Percentiles rank a stretch among this genome's conserved stretches.
Evolutionary conservation across 495 filamentous ascomycete species (phyloP).

Genomic region (Hapsidospora chrysogenum): DNA sequence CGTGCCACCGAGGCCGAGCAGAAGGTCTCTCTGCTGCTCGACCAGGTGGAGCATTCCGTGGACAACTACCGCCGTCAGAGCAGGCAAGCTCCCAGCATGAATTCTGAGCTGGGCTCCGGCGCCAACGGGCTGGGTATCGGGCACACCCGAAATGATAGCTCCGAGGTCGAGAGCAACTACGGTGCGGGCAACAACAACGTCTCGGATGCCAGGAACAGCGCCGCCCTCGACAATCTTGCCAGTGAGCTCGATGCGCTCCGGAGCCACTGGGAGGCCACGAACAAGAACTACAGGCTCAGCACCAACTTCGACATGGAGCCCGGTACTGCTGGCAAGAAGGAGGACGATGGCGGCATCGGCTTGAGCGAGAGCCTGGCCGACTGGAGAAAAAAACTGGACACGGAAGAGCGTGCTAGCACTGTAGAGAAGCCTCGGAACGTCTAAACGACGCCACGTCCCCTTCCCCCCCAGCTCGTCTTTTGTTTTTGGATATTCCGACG

Average conservation of each 20-base stretch:
- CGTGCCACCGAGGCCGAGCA: conserved; percentile 81
- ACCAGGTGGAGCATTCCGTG: conserved; percentile 85
- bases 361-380: conserved; percentile 56
- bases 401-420: conserved; percentile 27
- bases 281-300: conserved; percentile 80
- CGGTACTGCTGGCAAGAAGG: conserved; percentile 25
- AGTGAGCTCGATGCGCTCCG: conserved; percentile 79
- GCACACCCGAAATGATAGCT: conserved; percentile 43
- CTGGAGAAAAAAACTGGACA: conserved; percentile 59
- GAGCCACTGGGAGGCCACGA: conserved; percentile 87
- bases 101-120: conserved; percentile 10
- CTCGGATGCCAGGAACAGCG: conserved; percentile 47
- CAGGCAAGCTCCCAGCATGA: conserved; percentile 16
- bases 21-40: conserved; percentile 79
- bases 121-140: conserved; percentile 12
- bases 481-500: conserved; percentile 4
- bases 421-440: not conserved
- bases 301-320: conserved; percentile 73
- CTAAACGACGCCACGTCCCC: too few species aligned
- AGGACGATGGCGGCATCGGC: conserved; percentile 27
- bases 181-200: conserved; percentile 15
- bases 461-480: too few species aligned
- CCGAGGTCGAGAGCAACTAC: conserved; percentile 33
- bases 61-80: conserved; percentile 77
- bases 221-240: conserved; percentile 81